Percentiles rank a stretch among this genome's conserved stretches.
phyloP scores from a whole-genome alignment of 2,329 filamentous ascomycete species.

The Aspergillus felis region DNA sequence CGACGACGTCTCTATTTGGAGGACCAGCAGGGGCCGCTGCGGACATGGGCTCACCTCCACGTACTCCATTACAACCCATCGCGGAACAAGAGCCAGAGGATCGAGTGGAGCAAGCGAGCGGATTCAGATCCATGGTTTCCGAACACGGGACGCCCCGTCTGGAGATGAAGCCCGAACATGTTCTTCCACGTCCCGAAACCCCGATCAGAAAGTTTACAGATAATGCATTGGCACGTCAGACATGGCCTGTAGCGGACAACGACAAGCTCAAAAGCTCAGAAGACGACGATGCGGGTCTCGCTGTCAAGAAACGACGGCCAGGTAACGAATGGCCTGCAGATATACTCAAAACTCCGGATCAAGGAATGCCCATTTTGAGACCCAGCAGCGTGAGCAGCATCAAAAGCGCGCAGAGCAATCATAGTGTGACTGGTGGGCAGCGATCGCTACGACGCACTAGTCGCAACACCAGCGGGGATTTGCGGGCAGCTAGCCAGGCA shows the following conservation, averaged over 20 bases:
- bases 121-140: slow-evolving; percentile 38
- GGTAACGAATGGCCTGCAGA: slow-evolving; percentile 28
- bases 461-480: slow-evolving; percentile 59
- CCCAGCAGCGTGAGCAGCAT: slow-evolving; percentile 53
- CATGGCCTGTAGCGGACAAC: slow-evolving; percentile 28
- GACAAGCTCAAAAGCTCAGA: slow-evolving; percentile 2
- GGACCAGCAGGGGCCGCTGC: slow-evolving; percentile 25
- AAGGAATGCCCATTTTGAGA: slow-evolving; percentile 27
- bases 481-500: slow-evolving; percentile 55
- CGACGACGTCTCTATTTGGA: slow-evolving; percentile 31
- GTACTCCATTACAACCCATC: slow-evolving; percentile 49
- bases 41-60: slow-evolving; percentile 32
- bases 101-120: slow-evolving; percentile 34
- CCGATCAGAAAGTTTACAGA: slow-evolving; percentile 32
- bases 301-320: slow-evolving; percentile 26
- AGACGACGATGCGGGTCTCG: slow-evolving; percentile 14
- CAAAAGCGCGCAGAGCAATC: slow-evolving; percentile 35
- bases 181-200: slow-evolving; percentile 28
- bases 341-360: slow-evolving; percentile 34
- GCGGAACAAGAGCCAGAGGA: slow-evolving; percentile 44
- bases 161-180: slow-evolving; percentile 40
- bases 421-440: slow-evolving; percentile 19
- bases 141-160: slow-evolving; percentile 28
- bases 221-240: slow-evolving; percentile 27
- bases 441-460: slow-evolving; percentile 63